Evolutionary conservation across 202 grass and related monocot genomes (phyloP).

Genomic region (Brachypodium distachyon): DNA sequence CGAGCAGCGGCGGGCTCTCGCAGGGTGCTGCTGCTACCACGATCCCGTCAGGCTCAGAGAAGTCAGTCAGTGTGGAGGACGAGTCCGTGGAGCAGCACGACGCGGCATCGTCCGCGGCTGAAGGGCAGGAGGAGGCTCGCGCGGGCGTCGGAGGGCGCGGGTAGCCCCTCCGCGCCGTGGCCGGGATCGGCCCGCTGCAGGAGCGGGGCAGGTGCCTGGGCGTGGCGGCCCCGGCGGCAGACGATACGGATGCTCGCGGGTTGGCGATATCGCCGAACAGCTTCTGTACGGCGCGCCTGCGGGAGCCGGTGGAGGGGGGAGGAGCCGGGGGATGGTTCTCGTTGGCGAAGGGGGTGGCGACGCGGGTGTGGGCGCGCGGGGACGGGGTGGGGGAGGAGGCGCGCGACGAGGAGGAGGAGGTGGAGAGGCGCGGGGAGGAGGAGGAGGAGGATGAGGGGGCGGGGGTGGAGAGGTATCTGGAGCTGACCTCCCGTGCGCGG

Average conservation of each 20-base stretch:
- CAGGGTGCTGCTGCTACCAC: slow-evolving; percentile 21
- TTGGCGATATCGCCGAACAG: slow-evolving; percentile 57
- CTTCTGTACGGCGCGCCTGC: slow-evolving; percentile 47
- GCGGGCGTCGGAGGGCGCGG: slow-evolving; percentile 35
- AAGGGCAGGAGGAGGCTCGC: slow-evolving; percentile 20
- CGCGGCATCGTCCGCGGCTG: background rate
- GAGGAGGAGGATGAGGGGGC: background rate
- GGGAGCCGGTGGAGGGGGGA: slow-evolving; percentile 8
- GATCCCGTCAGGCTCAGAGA: slow-evolving; percentile 29
- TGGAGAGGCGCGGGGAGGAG: slow-evolving; percentile 15
- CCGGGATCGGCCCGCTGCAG: background rate
- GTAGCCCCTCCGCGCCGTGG: slow-evolving; percentile 21
- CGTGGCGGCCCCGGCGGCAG: background rate
- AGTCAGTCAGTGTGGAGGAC: slow-evolving; percentile 27
- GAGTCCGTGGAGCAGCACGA: slow-evolving; percentile 34
- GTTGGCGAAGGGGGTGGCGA: slow-evolving; percentile 48
- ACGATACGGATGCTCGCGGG: background rate
- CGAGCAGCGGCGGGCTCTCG: slow-evolving; percentile 65
- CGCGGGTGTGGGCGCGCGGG: slow-evolving; percentile 25
- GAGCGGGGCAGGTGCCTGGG: slow-evolving; percentile 10
- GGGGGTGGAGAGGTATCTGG: slow-evolving; percentile 49
- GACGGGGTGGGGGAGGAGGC: slow-evolving; percentile 30
- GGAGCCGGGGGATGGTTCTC: slow-evolving; percentile 52
- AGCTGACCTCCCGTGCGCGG: slow-evolving; percentile 49
- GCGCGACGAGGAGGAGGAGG: slow-evolving; percentile 26